Evolutionary conservation across 179 eudicot genomes (phyloP), one percentile per base, ranked within the genome.

Genomic region (Beta corolliflora): DNA sequence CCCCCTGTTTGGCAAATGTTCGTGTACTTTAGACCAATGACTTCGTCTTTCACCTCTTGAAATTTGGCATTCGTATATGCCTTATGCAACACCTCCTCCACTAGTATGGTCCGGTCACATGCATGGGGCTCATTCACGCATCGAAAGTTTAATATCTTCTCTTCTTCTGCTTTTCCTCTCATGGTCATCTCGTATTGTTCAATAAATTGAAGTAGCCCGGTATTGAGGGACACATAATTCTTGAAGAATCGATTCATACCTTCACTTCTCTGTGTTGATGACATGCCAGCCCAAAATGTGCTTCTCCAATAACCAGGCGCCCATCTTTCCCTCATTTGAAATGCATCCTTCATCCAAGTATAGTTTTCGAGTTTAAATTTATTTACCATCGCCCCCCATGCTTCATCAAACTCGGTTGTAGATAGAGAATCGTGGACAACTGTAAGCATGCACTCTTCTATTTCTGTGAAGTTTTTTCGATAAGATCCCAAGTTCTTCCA

Each of bases 221-320:
- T 53, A 12, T 78, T 31, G 0, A 31, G 19, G 25, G 31, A 66
- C 3, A 78, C 64, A 36, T 15, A 53, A 0, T 45, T 25, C 19
- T 78, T 78, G 36, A 78, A 52, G 36, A 66, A 78, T 3, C 5
- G 23, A n/a, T 66, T 66, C 4, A 53, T 50, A 11, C 60, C 44
- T 18, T 78, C 65, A 14, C 64, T 67, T 18, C 74, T 54, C 56
- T 65, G 80, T 13, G 61, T 77, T 0, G 80, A 65, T 6, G 73
- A 70, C 76, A 59, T 41, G 2, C 76, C 77, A 2, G 48, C 77
- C 59, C 71, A 59, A 58, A 79, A 71, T 0, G 69, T 41, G 10
- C 16, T 19, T 58, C 44, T 58, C 76, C 69, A 70, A 58, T 12
- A 71, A 0, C 41, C 31, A 1, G 77, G 61, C 0, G 48, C 71